Base-by-base conservation (phyloP, 768 basidiomycete species). In the Boletellus sp. region DNA sequence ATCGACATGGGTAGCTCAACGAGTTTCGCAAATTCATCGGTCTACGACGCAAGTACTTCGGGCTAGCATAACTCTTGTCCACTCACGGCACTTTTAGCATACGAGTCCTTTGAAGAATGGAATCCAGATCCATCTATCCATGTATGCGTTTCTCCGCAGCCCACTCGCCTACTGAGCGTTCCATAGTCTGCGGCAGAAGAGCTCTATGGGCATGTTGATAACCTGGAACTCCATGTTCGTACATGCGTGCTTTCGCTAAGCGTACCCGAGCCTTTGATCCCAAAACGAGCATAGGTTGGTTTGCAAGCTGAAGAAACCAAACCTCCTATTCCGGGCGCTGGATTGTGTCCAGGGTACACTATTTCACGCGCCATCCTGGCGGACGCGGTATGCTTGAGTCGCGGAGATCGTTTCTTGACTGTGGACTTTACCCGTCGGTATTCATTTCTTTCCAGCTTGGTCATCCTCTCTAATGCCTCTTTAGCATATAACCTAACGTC, bases 281-380 rank as follows among this genome's bases (percentile, higher is more conserved):
- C 35, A 28, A 12, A 36, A 40, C 45, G 17, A 17, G 49, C 42
- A 5, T 48, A 81, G 79, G 78, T 81, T 26, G 85, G 85, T 10
- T 66, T 87, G 26, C 83, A 84, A 69, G 85, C 86, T 6, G 90
- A 92, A 64, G 74, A 90, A 57, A 61, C 85, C 3, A 91, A 90
- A 61, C 53, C 58, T 3, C 78, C 82, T 6, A 73, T 74, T 20
- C 77, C 80, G 1, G 90, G 88, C 7, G 83, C 86, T 6, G 90
- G 89, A 11, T 63, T 91, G 5, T 90, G 88, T 63, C 88, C 88
- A 5, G 87, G 88, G 23, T 90, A 83, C 70, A 91, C 90, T 5
- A 85, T 89, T 55, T 88, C 88, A 7, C 76, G 90, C 38, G 86
- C 88, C n/a, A 92, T 94, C 54, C 73, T 94, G 13, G 75, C 83